Evolutionary conservation across 2,329 filamentous ascomycete species (phyloP).

Genomic region (Escovopsis sp.): DNA sequence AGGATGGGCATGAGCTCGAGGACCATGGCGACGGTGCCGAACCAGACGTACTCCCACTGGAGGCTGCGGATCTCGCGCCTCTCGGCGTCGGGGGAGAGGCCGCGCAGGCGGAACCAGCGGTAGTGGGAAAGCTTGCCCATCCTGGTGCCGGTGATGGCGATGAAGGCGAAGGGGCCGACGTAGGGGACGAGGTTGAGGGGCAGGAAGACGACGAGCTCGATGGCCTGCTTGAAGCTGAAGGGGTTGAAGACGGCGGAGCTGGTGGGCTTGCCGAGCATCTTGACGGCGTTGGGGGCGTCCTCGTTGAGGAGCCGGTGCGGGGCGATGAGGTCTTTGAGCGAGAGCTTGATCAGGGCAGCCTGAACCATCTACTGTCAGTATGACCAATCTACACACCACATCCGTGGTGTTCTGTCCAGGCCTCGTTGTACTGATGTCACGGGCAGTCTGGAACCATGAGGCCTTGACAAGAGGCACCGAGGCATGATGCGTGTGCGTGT

Average conservation of each 20-base stretch:
- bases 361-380: no score
- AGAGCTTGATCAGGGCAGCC: constrained; percentile 60
- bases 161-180: constrained; percentile 69
- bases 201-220: constrained; percentile 64
- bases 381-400: no score
- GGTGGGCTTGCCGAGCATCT: constrained; percentile 70
- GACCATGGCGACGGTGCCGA: constrained; percentile 70
- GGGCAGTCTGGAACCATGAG: no score
- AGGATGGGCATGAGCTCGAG: constrained; percentile 78
- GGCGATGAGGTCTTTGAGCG: constrained; percentile 51
- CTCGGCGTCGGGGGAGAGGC: constrained; percentile 56
- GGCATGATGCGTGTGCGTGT: no score
- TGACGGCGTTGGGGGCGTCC: constrained; percentile 57
- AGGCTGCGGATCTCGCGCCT: constrained; percentile 53
- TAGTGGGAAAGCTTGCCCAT: constrained; percentile 83
- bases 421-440: no score
- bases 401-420: background rate
- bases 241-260: constrained; percentile 65
- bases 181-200: constrained; percentile 80
- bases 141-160: constrained; percentile 74
- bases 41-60: constrained; percentile 81
- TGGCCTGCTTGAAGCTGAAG: constrained; percentile 79
- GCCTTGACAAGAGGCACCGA: no score
- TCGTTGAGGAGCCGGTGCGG: constrained; percentile 48
- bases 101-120: constrained; percentile 72